Evolutionary conservation across 345 rosid genomes (phyloP).

Genomic region (Cardamine occulta): DNA sequence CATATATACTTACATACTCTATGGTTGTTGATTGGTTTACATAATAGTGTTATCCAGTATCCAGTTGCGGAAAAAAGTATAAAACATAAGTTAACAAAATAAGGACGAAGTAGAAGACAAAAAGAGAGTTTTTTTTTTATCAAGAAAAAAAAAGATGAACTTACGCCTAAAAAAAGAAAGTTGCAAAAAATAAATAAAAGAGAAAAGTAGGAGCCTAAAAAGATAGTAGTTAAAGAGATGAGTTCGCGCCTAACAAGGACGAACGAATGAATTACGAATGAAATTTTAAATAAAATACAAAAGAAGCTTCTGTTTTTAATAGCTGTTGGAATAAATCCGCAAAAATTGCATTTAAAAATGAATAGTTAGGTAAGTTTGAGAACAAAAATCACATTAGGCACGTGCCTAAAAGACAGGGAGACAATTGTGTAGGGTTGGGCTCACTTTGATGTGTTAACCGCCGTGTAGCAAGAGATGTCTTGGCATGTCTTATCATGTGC

Average conservation of each 20-base stretch:
- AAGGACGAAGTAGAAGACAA: constrained; percentile 13
- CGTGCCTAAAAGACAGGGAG: constrained; percentile 18
- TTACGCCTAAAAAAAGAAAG: background rate
- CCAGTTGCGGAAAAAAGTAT: background rate
- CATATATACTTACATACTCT: background rate
- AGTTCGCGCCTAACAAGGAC: constrained; percentile 35
- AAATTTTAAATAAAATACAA: too few species aligned
- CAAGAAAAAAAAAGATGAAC: background rate
- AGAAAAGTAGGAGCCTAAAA: constrained; percentile 3
- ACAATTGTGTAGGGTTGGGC: constrained; percentile 9
- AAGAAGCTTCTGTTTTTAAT: background rate
- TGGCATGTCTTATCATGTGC: constrained; percentile 36
- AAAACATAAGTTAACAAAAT: background rate
- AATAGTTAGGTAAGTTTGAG: constrained; percentile 35
- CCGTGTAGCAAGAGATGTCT: constrained; percentile 40
- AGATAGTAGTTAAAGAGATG: background rate
- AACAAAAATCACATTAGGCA: constrained; percentile 22
- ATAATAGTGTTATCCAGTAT: background rate
- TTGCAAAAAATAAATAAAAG: background rate
- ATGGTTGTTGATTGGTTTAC: too few species aligned
- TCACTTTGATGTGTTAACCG: constrained; percentile 25
- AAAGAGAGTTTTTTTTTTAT: background rate
- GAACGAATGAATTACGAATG: background rate
- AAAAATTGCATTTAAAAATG: constrained; percentile 3
- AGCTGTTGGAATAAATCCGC: background rate